Evolutionary conservation across 352 stramenopile genomes (phyloP).

Genomic region (Phytophthora kernoviae): DNA sequence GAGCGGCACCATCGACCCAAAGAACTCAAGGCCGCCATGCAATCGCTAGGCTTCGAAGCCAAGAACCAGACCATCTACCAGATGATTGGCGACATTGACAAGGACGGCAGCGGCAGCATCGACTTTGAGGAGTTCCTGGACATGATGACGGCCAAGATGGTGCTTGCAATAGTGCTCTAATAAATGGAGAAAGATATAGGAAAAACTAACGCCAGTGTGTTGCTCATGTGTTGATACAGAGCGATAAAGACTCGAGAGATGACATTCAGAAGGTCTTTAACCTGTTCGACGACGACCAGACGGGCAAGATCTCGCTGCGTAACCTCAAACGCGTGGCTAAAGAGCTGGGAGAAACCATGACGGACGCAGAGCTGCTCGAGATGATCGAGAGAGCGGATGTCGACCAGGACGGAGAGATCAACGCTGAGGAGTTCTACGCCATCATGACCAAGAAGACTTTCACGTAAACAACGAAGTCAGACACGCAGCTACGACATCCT

Average conservation of each 20-base stretch:
- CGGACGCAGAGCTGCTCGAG: conserved; percentile 98
- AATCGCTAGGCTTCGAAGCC: conserved; percentile 95
- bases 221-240: conserved; percentile 46
- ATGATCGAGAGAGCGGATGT: conserved; percentile 98
- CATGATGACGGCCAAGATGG: conserved; percentile 97
- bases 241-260: conserved; percentile 95
- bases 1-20: conserved; percentile 96
- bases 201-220: too few relatives aligned
- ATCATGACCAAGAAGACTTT: conserved; percentile 99
- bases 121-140: conserved; percentile 98
- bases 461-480: conserved; percentile 47
- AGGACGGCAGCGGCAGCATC: conserved; percentile 95
- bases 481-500: conserved; percentile 2
- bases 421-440: conserved; percentile 96
- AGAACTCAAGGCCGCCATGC: conserved; percentile 98
- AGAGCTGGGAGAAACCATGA: conserved; percentile 99
- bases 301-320: conserved; percentile 95
- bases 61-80: conserved; percentile 98
- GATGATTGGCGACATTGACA: conserved; percentile 97
- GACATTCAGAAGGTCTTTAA: conserved; percentile 97
- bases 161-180: too few relatives aligned
- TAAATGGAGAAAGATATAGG: too few relatives aligned
- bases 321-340: conserved; percentile 98
- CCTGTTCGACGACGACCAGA: conserved; percentile 98
- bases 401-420: conserved; percentile 97